Conservation (phyloP, 2,329 filamentous ascomycete species). For the Colletotrichum sp. region DNA sequence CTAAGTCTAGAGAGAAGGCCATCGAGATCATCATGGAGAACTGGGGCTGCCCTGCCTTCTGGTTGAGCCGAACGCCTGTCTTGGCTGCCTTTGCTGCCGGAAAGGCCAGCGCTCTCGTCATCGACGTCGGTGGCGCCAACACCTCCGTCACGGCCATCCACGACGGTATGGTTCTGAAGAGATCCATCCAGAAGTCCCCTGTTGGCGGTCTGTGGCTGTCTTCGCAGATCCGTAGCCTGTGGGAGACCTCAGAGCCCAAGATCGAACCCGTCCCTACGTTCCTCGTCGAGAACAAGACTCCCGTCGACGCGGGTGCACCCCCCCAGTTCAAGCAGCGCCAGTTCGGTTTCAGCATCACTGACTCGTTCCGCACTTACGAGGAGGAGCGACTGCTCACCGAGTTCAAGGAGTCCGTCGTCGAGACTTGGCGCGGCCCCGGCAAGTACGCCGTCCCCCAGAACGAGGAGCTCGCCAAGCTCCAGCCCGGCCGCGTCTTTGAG, state of each 20-base stretch:
- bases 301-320: conserved; percentile 85
- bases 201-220: conserved; percentile 91
- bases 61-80: conserved; percentile 87
- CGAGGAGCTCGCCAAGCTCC: conserved; percentile 74
- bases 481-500: conserved; percentile 88
- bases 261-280: conserved; percentile 84
- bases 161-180: conserved; percentile 92
- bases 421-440: conserved; percentile 86
- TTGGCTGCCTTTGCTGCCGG: conserved; percentile 90
- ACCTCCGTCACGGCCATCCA: conserved; percentile 90
- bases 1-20: conserved; percentile 88
- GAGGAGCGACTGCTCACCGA: conserved; percentile 93
- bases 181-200: conserved; percentile 84
- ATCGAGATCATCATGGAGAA: conserved; percentile 97
- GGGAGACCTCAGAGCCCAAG: conserved; percentile 71
- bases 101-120: conserved; percentile 89
- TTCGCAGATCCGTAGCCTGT: conserved; percentile 83
- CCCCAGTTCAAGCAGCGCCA: conserved; percentile 77
- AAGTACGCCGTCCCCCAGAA: conserved; percentile 70
- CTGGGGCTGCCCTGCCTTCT: conserved; percentile 95
- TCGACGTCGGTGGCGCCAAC: conserved; percentile 89
- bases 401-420: conserved; percentile 97
- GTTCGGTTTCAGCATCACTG: conserved; percentile 65
- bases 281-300: conserved; percentile 84
- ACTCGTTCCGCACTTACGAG: conserved; percentile 81